phyloP scores from a whole-genome alignment of 345 rosid species.

The Eucalyptus microcorys region DNA sequence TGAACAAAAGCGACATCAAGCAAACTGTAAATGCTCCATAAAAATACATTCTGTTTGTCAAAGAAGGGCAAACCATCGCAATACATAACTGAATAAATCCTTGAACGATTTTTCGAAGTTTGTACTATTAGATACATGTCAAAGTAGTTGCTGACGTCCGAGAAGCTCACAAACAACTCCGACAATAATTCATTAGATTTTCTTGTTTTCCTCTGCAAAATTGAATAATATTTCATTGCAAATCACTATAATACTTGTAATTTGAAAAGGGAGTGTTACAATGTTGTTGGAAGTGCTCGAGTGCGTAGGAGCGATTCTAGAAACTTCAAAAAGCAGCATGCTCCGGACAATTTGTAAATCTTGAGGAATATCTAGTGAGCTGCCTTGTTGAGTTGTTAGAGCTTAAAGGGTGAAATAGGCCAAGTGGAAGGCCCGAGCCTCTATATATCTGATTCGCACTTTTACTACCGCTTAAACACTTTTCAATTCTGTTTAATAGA shows the following conservation, averaged over 20 bases:
- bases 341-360: not conserved
- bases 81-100: not conserved
- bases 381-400: not conserved
- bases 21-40: not conserved
- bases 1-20: not conserved
- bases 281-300: not conserved
- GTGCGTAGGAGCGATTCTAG: not conserved
- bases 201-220: not conserved
- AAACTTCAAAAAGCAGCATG: not conserved
- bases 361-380: not conserved
- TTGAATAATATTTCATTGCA: not conserved
- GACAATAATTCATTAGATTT: not conserved
- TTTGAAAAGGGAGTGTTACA: not conserved
- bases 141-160: not conserved
- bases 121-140: not conserved
- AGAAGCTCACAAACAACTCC: not conserved
- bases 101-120: not conserved
- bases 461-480: not conserved
- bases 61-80: not conserved
- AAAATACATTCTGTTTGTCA: not conserved
- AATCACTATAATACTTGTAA: not conserved
- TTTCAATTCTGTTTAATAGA: not conserved
- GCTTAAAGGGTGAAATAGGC: not conserved
- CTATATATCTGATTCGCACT: not conserved
- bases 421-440: not conserved